Evolutionary conservation across 2,329 filamentous ascomycete genomes (phyloP).

Genomic region (Aspergillus fructus): DNA sequence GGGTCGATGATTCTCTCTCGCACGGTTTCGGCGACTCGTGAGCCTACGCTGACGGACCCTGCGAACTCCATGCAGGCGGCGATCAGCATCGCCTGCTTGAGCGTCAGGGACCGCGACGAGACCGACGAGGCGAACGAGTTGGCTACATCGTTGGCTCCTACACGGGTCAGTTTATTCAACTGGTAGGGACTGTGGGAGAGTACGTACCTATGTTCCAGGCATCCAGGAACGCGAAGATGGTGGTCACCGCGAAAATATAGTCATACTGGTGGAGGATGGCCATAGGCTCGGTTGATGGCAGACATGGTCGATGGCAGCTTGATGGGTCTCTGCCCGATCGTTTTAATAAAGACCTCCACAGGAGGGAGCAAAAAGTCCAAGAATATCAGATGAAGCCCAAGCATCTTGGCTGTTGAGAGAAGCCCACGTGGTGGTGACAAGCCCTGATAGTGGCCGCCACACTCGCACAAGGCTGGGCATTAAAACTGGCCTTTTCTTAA

Average conservation of each 20-base stretch:
- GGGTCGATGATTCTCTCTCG: slow-evolving; percentile 40
- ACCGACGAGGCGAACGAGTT: slow-evolving; percentile 54
- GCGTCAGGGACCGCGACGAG: slow-evolving; percentile 50
- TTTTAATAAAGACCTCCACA: no score
- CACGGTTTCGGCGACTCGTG: slow-evolving; percentile 40
- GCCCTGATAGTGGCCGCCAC: no score
- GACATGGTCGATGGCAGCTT: no score
- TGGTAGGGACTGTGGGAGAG: no score
- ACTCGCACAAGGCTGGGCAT: no score
- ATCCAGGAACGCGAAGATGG: slow-evolving; percentile 6
- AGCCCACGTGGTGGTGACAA: no score
- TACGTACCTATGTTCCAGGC: slow-evolving; percentile 8
- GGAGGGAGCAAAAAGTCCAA: no score
- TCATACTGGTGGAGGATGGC: slow-evolving; percentile 11
- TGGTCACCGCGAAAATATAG: slow-evolving; percentile 8
- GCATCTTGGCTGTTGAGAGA: no score
- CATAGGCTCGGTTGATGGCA: background rate
- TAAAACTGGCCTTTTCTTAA: no score
- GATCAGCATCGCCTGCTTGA: slow-evolving; percentile 50
- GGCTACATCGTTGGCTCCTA: slow-evolving; percentile 43
- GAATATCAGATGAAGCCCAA: no score
- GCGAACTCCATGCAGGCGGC: slow-evolving; percentile 50
- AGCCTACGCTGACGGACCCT: slow-evolving; percentile 50
- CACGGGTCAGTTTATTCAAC: no score
- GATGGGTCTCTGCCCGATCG: no score